Evolutionary conservation across 441 rosid genomes (phyloP).

Genomic region (Sinapis alba): DNA sequence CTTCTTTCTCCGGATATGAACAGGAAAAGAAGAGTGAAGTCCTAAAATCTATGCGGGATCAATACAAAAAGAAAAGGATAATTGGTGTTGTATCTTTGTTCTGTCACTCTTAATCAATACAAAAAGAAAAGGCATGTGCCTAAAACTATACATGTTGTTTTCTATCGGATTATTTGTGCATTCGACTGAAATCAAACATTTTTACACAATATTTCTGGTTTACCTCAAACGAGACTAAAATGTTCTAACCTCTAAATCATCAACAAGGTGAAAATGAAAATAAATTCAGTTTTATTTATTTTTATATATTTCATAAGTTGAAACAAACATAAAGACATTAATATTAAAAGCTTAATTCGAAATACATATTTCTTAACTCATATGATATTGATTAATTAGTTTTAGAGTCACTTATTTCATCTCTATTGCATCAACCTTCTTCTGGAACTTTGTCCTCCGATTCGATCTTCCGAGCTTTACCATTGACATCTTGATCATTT

Average conservation of each 20-base stretch:
- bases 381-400: not conserved
- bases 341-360: not conserved
- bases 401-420: not conserved
- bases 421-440: not conserved
- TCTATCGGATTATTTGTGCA: not conserved
- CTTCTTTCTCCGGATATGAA: too few relatives aligned
- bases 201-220: not conserved
- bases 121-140: too few relatives aligned
- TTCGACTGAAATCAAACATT: not conserved
- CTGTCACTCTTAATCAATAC: too few relatives aligned
- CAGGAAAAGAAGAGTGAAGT: too few relatives aligned
- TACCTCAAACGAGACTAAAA: not conserved
- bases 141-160: too few relatives aligned
- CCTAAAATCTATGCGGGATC: too few relatives aligned
- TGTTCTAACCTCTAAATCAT: not conserved
- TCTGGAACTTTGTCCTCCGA: not conserved
- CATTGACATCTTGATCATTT: not conserved
- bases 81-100: too few relatives aligned
- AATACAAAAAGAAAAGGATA: too few relatives aligned
- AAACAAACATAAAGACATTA: not conserved
- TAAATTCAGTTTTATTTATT: not conserved
- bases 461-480: not conserved
- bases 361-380: not conserved
- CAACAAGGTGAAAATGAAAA: not conserved
- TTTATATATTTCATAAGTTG: not conserved